Evolutionary conservation across 2,329 filamentous ascomycete genomes (phyloP).

Genomic region (Thielaviopsis cerberus): DNA sequence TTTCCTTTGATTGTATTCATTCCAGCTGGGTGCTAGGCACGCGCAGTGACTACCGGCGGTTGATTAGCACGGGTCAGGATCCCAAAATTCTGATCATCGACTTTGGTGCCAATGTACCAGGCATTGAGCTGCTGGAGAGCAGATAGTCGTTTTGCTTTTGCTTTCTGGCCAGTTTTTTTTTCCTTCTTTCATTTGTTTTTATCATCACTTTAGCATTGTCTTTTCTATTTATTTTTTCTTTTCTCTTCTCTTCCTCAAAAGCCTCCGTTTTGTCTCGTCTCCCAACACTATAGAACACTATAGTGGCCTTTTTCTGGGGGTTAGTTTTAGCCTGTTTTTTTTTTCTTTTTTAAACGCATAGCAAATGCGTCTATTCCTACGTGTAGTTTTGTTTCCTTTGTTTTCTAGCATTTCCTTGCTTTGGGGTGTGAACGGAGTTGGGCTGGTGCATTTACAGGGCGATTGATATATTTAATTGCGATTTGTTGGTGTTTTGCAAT

Average conservation of each 20-base stretch:
- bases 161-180: background rate
- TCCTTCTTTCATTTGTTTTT: background rate
- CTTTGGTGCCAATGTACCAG: slow-evolving; percentile 49
- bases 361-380: no score
- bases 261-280: background rate
- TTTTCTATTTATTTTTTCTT: slow-evolving; percentile 3
- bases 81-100: slow-evolving; percentile 85
- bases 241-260: background rate
- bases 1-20: slow-evolving; percentile 88
- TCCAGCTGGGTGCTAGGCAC: slow-evolving; percentile 91
- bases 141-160: background rate
- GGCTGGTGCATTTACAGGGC: no score
- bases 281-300: background rate
- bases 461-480: no score
- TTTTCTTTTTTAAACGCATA: no score
- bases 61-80: slow-evolving; percentile 88
- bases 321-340: background rate
- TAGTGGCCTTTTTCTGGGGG: background rate
- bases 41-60: slow-evolving; percentile 85
- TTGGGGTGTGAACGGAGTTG: background rate
- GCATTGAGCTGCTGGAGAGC: slow-evolving; percentile 39
- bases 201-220: background rate
- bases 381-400: background rate
- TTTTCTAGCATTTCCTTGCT: background rate
- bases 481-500: no score